Evolutionary conservation across 148 eudicot genomes (phyloP).

Genomic region (Rhododendron griersonianum): DNA sequence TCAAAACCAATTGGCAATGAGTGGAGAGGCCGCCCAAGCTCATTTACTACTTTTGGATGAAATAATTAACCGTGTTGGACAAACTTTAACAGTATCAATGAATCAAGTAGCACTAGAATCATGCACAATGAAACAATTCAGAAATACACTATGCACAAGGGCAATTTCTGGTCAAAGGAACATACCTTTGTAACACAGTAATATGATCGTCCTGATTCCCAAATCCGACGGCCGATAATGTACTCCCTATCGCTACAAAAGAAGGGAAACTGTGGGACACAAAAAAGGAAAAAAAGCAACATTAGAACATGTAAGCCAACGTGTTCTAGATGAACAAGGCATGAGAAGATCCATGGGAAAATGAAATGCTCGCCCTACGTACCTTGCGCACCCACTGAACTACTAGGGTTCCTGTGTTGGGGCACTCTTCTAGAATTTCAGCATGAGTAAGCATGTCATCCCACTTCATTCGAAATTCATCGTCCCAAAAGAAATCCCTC

Average conservation of each 20-base stretch:
- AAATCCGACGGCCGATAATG: constrained; percentile 49
- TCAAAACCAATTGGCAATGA: no score
- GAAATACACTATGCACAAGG: background rate
- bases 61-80: no score
- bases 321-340: background rate
- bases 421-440: constrained; percentile 41
- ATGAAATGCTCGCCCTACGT: constrained; percentile 7
- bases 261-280: constrained; percentile 46
- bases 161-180: background rate
- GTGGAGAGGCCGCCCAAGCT: no score
- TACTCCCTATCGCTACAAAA: constrained; percentile 58
- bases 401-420: constrained; percentile 42
- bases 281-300: background rate
- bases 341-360: background rate
- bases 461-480: constrained; percentile 55
- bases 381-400: constrained; percentile 69
- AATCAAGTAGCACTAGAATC: background rate
- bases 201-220: constrained; percentile 37
- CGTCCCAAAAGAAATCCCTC: constrained; percentile 69
- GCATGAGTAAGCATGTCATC: constrained; percentile 53
- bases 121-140: background rate
- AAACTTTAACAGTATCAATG: background rate
- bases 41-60: no score
- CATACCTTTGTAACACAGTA: constrained; percentile 57
- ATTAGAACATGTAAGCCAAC: background rate